phyloP scores from a whole-genome alignment of 176 grass and related monocot species.

The Oryza rufipogon region DNA sequence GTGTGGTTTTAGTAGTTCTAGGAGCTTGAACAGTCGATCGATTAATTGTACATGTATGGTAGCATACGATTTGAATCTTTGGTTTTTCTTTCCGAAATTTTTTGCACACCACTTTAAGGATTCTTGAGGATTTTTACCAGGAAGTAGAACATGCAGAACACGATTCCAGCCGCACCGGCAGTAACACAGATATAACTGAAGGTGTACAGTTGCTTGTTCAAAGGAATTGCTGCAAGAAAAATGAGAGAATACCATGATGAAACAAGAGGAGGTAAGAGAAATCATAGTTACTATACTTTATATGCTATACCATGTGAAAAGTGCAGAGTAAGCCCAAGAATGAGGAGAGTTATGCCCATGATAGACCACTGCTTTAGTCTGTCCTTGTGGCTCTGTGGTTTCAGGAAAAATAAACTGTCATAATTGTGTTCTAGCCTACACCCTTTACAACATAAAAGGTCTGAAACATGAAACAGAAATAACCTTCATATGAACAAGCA shows the following conservation, averaged over 20 bases:
- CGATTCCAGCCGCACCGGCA: conserved; percentile 67
- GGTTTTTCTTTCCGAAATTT: background rate
- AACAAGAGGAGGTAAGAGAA: background rate
- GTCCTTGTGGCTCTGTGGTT: conserved; percentile 57
- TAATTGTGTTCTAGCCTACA: background rate
- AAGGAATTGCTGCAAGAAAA: conserved; percentile 64
- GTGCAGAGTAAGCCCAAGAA: conserved; percentile 79
- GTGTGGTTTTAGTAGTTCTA: too few relatives aligned
- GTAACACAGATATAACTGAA: conserved; percentile 92
- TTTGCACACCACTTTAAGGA: background rate
- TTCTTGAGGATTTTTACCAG: conserved; percentile 44
- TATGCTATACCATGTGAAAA: conserved; percentile 73
- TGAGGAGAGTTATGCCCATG: conserved; percentile 65
- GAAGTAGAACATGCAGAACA: conserved; percentile 75
- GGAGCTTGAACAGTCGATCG: too few relatives aligned
- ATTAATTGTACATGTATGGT: background rate
- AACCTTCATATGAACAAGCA: conserved; percentile 90
- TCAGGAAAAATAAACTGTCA: conserved; percentile 24
- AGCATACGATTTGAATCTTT: background rate
- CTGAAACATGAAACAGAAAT: background rate
- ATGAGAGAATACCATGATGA: background rate
- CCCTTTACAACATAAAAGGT: background rate
- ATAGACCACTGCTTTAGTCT: conserved; percentile 80
- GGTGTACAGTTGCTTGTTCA: conserved; percentile 91
- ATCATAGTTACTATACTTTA: background rate